Percentiles rank a stretch among this genome's conserved stretches.
phyloP scores from a whole-genome alignment of 108 stramenopile species.

The Nannochloropsis gaditana region DNA sequence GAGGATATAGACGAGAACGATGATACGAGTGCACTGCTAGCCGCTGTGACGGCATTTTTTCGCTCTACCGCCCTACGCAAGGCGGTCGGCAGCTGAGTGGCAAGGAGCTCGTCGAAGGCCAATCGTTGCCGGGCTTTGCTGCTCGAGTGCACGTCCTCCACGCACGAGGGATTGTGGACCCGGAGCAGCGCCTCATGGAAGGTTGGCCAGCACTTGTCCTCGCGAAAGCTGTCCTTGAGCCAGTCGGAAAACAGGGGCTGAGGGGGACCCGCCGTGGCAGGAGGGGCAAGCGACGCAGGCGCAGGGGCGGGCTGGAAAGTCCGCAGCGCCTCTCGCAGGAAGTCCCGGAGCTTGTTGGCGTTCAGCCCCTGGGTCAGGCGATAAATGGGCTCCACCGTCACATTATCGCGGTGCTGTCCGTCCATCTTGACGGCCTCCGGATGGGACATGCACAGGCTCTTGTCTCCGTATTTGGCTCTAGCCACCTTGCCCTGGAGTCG shows the following conservation, averaged over 20 bases:
- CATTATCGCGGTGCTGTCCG: not conserved
- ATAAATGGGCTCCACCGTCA: not conserved
- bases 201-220: not conserved
- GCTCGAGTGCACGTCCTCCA: slow-evolving; percentile 15
- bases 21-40: not conserved
- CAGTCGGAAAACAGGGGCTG: not conserved
- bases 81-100: slow-evolving; percentile 35
- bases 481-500: not conserved
- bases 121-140: slow-evolving; percentile 22
- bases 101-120: slow-evolving; percentile 45
- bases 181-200: not conserved
- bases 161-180: not conserved
- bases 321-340: not conserved
- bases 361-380: not conserved
- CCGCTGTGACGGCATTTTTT: slow-evolving; percentile 11
- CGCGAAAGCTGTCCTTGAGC: not conserved
- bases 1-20: too few species aligned
- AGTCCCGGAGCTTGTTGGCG: not conserved
- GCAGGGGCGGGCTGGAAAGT: not conserved
- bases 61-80: slow-evolving; percentile 21
- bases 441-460: not conserved
- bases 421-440: slow-evolving; percentile 15
- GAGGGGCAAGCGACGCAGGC: not conserved
- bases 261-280: not conserved
- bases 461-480: not conserved